Evolutionary conservation across 768 basidiomycete species (phyloP), one percentile per base, ranked within the genome.

Genomic region (Boletus rex-veris): DNA sequence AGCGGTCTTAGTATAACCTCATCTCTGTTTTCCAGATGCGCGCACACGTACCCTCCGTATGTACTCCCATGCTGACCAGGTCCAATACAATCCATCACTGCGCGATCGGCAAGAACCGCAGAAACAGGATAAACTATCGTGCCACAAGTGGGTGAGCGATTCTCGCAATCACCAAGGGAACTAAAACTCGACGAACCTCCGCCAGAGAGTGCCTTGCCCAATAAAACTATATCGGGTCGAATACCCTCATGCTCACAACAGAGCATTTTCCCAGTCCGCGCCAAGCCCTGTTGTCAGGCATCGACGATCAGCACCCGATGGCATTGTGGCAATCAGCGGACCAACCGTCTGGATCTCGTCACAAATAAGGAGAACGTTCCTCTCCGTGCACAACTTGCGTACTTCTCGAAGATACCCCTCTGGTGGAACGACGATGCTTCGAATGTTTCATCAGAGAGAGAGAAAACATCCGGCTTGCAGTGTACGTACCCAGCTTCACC

Each of bases 41-140:
- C 54, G 24, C 52, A 16, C 52, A 14, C 73, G 53, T 59, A 91
- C 86, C 95, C 95, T 63, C 95, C 95, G 55, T 97, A 98, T 0
- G 96, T 98, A 59, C 88, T 90, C 3, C 95, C 94, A 59, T 98
- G 96, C 74, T 98, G 94, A 48, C 96, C 95, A 19, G 96, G 95
- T 50, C 84, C 78, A 63, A 99, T 95, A 73, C 87, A 91, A 16
- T 94, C 82, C 92, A 98, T 97, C 60, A 99, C 72, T n/a, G 90
- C 88, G 59, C 84, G 82, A 70, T 92, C 85, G 16, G 95, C 88
- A 31, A 99, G 80, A 18, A 98, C 95, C 14, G 91, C 93, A 24
- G 95, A 97, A 11, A 99, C 95, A 41, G 97, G 96, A 70, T 97
- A 98, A 55, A 98, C 90, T 92, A 58, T 19, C 47, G 4, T 45